phyloP scores from a whole-genome alignment of 768 basidiomycete genomes.

The Lanmaoa rubissima region DNA sequence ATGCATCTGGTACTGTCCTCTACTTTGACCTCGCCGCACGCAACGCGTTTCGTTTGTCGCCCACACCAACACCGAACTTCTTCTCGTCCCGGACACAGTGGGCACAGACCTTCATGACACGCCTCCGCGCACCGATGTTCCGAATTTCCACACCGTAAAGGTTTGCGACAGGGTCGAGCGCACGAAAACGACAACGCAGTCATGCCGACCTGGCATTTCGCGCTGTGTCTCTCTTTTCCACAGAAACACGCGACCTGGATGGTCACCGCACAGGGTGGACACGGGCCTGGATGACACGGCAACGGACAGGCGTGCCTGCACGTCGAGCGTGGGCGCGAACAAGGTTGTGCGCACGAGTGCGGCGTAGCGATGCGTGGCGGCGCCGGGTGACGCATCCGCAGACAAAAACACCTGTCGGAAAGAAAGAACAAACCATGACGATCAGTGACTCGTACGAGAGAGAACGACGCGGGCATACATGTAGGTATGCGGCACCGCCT shows the following conservation, averaged over 20 bases:
- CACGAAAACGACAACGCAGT: conserved; percentile 34
- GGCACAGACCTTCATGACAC: conserved; percentile 82
- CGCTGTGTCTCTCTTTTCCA: conserved; percentile 44
- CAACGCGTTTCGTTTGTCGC: conserved; percentile 51
- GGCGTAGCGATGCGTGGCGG: conserved; percentile 67
- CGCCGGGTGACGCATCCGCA: conserved; percentile 68
- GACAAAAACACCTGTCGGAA: conserved; percentile 76
- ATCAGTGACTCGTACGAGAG: not conserved
- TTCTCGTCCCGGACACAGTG: conserved; percentile 56
- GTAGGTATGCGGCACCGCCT: conserved; percentile 61
- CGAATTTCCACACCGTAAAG: conserved; percentile 59
- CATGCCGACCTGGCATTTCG: conserved; percentile 49
- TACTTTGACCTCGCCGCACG: conserved; percentile 65
- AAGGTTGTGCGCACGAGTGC: conserved; percentile 74
- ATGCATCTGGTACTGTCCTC: conserved; percentile 35
- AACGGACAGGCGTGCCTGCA: conserved; percentile 86
- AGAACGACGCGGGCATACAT: conserved; percentile 38
- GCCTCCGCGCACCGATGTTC: conserved; percentile 62
- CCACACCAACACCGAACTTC: conserved; percentile 79
- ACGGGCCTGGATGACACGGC: conserved; percentile 92
- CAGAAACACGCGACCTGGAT: conserved; percentile 80
- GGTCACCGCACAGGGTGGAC: conserved; percentile 88
- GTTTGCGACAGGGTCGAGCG: conserved; percentile 36
- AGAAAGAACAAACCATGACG: not conserved
- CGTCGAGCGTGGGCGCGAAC: conserved; percentile 51